Base-by-base conservation (phyloP, 2,329 filamentous ascomycete species). In the Clonostachys solani region DNA sequence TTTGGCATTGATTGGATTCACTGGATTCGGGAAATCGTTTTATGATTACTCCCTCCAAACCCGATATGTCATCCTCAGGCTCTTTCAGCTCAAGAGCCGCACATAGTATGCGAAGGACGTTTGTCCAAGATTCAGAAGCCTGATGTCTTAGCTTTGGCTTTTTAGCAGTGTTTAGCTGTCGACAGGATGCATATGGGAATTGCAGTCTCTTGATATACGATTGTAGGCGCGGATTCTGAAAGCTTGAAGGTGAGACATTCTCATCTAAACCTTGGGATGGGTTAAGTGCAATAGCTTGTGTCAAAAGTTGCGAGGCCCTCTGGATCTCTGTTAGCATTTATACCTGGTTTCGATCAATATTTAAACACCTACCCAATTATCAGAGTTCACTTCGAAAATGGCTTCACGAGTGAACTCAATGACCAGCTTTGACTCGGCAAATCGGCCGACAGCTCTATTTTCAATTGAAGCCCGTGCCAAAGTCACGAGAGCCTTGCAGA, bases 341-440 rank as follows among this genome's bases (percentile, higher is more conserved):
- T 12, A n/a, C 15, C 16, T 18, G 12, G 29, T 15, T 13, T 16
- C 34, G 10, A 10, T 12, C 34, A 15, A 18, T 16, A n/a, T 12
- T 3, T 5, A 19, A n/a, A 19, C 5, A 17, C 60, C 35, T 63
- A 59, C 12, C 58, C 55, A 17, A 68, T 50, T 2, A 54, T 50
- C 1, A 62, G 57, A 45, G 61, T 59, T 8, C 65, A 63, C 6
- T 58, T 51, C 4, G 61, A 58, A 12, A 70, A 50, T 17, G 68
- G 57, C n/a, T 68, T 29, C 23, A 29, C 23, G 23, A 29, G 23
- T 60, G 29, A 73, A 56, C 36, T 69, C 63, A n/a, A 69, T 65
- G 9, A 72, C 59, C 15, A 77, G 60, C 42, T 73, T 73, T 5
- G 70, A 71, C 3, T 64, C 57, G 13, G 67, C 66, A 29, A 77